A percentile compares a stretch with the other conserved stretches of the same genome.
These are phyloP conservation scores for Turritis glabra DNA, from an alignment of 345 rosid species.

Conservation along the genomic window DNA sequence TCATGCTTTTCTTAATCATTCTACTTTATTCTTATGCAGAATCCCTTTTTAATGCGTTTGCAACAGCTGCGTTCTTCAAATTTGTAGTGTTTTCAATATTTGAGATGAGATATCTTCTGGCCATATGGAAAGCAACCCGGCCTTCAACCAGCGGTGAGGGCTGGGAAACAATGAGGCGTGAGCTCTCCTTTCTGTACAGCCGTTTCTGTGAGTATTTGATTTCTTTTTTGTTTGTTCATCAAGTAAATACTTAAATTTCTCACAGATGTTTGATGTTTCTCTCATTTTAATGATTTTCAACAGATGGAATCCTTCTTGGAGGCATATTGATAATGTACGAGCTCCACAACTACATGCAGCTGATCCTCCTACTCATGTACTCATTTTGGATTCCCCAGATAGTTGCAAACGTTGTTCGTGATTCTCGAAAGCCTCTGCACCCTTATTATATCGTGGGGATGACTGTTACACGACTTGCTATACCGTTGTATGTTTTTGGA, in stretches of 20 bases:
- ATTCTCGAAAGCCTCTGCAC: slow-evolving; percentile 95
- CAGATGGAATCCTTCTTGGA: slow-evolving; percentile 98
- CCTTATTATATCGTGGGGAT: slow-evolving; percentile 93
- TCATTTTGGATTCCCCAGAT: slow-evolving; percentile 98
- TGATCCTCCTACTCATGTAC: slow-evolving; percentile 77
- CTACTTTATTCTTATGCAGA: slow-evolving; percentile 53
- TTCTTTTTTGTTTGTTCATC: slow-evolving; percentile 6
- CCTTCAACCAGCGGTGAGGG: slow-evolving; percentile 92
- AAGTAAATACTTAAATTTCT: not conserved
- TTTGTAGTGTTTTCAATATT: slow-evolving; percentile 96
- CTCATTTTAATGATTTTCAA: slow-evolving; percentile 20
- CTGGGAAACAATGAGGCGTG: slow-evolving; percentile 97
- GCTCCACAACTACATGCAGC: slow-evolving; percentile 78
- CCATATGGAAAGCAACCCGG: slow-evolving; percentile 97
- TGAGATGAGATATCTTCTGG: slow-evolving; percentile 98
- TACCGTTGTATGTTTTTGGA: slow-evolving; percentile 86
- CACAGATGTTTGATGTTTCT: slow-evolving; percentile 17
- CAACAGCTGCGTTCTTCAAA: slow-evolving; percentile 98
- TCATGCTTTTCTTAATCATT: slow-evolving; percentile 7
- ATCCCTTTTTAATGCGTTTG: slow-evolving; percentile 96
- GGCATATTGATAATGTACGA: slow-evolving; percentile 95
- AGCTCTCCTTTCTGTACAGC: slow-evolving; percentile 90
- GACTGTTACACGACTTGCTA: slow-evolving; percentile 80
- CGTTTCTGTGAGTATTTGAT: slow-evolving; percentile 80
- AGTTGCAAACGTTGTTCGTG: slow-evolving; percentile 77